phyloP scores from a whole-genome alignment of 345 rosid species.

The Arabidopsis arenosa region DNA sequence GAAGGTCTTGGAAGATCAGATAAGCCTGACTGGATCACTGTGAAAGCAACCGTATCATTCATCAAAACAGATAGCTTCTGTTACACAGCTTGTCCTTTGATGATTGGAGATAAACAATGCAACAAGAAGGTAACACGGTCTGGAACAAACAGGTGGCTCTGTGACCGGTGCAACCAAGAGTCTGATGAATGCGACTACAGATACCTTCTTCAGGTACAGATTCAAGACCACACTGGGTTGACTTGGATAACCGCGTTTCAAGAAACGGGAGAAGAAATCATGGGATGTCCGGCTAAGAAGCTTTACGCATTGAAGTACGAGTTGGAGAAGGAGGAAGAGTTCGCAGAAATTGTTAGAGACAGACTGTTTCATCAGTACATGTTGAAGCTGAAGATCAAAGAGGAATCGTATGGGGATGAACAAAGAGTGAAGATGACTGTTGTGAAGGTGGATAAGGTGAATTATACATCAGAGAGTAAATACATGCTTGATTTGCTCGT shows the following conservation, averaged over 20 bases:
- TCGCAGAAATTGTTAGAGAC: constrained; percentile 55
- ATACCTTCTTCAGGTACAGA: constrained; percentile 87
- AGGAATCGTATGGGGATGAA: constrained; percentile 83
- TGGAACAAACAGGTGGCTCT: constrained; percentile 66
- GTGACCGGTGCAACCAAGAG: constrained; percentile 92
- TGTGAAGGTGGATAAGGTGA: constrained; percentile 67
- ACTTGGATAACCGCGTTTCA: constrained; percentile 92
- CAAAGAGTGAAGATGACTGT: constrained; percentile 79
- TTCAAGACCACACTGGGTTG: constrained; percentile 85
- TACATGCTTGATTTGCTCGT: constrained; percentile 62
- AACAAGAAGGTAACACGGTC: constrained; percentile 74
- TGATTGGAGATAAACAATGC: constrained; percentile 87
- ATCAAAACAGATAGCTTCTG: constrained; percentile 81
- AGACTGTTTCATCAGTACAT: constrained; percentile 65
- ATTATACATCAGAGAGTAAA: constrained; percentile 67
- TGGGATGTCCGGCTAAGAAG: constrained; percentile 77
- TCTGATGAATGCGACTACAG: constrained; percentile 85
- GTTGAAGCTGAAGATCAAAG: constrained; percentile 84
- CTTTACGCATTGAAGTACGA: constrained; percentile 66
- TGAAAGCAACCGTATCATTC: constrained; percentile 69
- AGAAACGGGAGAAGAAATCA: constrained; percentile 82
- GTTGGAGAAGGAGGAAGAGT: constrained; percentile 62
- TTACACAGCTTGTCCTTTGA: constrained; percentile 88
- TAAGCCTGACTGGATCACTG: constrained; percentile 87
- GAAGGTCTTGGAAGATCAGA: constrained; percentile 94